Base-by-base conservation (phyloP, 352 stramenopile species). In the Pythium scleroteichum region DNA sequence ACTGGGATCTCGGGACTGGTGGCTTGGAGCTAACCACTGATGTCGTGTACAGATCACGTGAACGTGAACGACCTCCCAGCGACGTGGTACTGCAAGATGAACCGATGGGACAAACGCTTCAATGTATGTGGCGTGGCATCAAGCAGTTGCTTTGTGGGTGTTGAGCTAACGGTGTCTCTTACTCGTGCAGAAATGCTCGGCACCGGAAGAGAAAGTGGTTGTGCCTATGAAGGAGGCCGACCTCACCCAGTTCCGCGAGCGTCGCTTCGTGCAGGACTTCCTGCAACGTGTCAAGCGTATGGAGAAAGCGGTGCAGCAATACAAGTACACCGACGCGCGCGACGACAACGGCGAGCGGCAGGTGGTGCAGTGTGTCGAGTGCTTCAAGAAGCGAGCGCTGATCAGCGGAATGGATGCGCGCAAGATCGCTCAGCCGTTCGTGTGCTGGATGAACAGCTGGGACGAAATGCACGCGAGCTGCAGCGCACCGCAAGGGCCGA, bases 51-150 rank as follows among this genome's bases (percentile, higher is more conserved):
- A 92, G 84, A 90, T 48, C 78, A 88, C 46, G 82, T 93, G 16
- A 88, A 93, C 44, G 81, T 92, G 32, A 85, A 72, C 14, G 81
- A 87, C 51, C 67, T 93, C 17, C 84, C 84, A 17, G 76, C 79
- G 16, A 78, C 71, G 13, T 93, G 84, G 84, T 93, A 92, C 65
- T 93, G 84, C 78, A 88, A 89, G 69, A 92, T 93, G 84, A 93
- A 93, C 52, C 76, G 76, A 29, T 93, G 84, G 84, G 81, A 90
- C 66, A 88, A 90, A 53, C 73, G 69, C 26, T 85, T 82, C 57
- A 93, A 92, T 59, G 83, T 91, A 68, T 59, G 78, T 64, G 0
- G n/a, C n/a, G n/a, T n/a, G n/a, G n/a, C n/a, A n/a, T n/a, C n/a
- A n/a, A n/a, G n/a, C n/a, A n/a, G n/a, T n/a, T n/a, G n/a, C n/a